Evolutionary conservation across 441 rosid genomes (phyloP).

Genomic region (Corymbia citriodora): DNA sequence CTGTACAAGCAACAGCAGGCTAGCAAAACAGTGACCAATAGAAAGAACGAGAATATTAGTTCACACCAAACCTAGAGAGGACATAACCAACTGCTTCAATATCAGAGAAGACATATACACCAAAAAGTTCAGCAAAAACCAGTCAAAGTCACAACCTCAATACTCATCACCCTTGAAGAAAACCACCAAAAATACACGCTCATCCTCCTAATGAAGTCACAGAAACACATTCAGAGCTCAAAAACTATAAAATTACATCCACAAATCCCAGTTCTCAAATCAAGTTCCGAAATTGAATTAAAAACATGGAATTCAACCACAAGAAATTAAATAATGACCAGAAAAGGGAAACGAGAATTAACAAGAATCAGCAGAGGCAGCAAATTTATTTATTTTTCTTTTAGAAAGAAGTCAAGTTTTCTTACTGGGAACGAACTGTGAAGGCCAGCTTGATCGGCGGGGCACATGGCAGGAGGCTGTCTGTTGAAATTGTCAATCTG

Average conservation of each 20-base stretch:
- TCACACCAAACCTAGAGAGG: background rate
- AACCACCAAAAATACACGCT: background rate
- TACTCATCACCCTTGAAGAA: background rate
- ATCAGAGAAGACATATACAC: background rate
- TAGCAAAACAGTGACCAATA: background rate
- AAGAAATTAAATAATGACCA: background rate
- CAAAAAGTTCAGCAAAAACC: background rate
- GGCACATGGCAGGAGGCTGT: constrained; percentile 19
- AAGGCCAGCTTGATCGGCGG: constrained; percentile 16
- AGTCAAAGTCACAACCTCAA: background rate
- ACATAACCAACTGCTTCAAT: background rate
- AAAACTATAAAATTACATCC: background rate
- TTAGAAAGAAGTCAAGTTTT: background rate
- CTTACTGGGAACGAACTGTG: constrained; percentile 32
- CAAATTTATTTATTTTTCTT: background rate
- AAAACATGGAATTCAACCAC: background rate
- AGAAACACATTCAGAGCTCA: background rate
- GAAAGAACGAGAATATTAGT: background rate
- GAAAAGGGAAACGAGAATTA: background rate
- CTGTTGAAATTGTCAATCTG: constrained; percentile 34
- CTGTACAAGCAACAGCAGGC: background rate
- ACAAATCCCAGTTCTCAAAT: background rate
- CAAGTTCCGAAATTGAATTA: background rate
- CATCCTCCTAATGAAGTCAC: background rate
- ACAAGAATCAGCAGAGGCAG: background rate